These are phyloP conservation scores for Clonostachys rosea DNA, from an alignment of 2,329 filamentous ascomycete genomes.

Conservation along the genomic window DNA sequence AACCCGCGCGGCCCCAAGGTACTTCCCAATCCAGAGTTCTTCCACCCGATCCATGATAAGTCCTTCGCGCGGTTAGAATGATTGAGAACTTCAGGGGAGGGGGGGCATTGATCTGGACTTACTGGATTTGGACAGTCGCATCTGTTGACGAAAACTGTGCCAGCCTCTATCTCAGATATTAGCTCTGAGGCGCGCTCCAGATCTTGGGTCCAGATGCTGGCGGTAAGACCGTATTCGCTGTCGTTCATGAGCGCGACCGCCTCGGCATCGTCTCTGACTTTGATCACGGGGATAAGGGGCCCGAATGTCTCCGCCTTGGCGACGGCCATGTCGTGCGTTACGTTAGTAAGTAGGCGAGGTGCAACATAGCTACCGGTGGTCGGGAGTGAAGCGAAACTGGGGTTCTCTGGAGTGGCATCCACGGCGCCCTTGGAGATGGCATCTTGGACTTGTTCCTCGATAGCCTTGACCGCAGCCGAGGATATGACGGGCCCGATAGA, in stretches of 20 bases:
- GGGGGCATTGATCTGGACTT: conserved; percentile 31
- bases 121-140: conserved; percentile 90
- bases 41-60: conserved; percentile 96
- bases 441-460: conserved; percentile 76
- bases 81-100: background rate
- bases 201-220: conserved; percentile 97
- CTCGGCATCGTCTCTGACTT: conserved; percentile 78
- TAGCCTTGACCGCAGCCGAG: conserved; percentile 68
- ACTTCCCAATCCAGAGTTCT: conserved; percentile 89
- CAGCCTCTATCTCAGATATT: conserved; percentile 78
- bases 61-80: conserved; percentile 47
- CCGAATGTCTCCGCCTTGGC: conserved; percentile 97
- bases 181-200: conserved; percentile 71
- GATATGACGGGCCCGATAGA: conserved; percentile 89
- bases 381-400: conserved; percentile 68
- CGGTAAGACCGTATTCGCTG: conserved; percentile 88
- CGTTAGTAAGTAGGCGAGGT: conserved; percentile 75
- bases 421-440: conserved; percentile 79
- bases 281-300: conserved; percentile 88
- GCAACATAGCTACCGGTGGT: conserved; percentile 82
- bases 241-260: conserved; percentile 88
- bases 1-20: conserved; percentile 88
- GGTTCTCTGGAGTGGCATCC: conserved; percentile 79
- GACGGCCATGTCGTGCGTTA: conserved; percentile 77
- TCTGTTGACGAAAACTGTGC: conserved; percentile 93